A percentile compares a stretch with the other conserved stretches of the same genome.
Evolutionary conservation across 2,329 filamentous ascomycete species (phyloP).

Genomic region (Lojkania enalia): DNA sequence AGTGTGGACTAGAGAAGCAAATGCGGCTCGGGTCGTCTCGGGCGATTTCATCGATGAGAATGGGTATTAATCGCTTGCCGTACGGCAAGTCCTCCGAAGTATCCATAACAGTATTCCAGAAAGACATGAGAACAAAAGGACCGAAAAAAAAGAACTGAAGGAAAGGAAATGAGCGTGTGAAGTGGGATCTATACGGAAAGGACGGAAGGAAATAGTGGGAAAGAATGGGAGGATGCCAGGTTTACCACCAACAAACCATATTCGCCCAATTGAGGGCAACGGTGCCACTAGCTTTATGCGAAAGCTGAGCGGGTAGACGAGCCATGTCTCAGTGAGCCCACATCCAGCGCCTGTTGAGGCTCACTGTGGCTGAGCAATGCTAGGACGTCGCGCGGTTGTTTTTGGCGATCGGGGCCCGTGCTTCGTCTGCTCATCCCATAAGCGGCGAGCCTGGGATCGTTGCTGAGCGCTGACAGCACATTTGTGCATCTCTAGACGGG

Average conservation of each 20-base stretch:
- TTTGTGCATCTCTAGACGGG: not conserved
- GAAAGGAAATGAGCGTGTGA: conserved; percentile 10
- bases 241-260: conserved; percentile 5
- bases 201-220: not conserved
- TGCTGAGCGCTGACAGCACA: not conserved
- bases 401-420: conserved; percentile 3
- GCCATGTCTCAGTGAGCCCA: conserved; percentile 17
- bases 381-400: not conserved
- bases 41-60: conserved; percentile 47
- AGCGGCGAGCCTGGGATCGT: not conserved
- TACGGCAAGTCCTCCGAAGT: conserved; percentile 16
- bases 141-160: not conserved
- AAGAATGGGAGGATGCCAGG: not conserved
- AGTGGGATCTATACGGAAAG: conserved; percentile 5
- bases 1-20: conserved; percentile 30
- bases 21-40: conserved; percentile 21
- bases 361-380: conserved; percentile 9
- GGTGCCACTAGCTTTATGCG: conserved; percentile 13
- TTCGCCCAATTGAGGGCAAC: conserved; percentile 4
- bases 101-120: conserved; percentile 34
- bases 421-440: conserved; percentile 6
- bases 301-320: conserved; percentile 15
- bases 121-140: conserved; percentile 28
- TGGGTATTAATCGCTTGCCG: conserved; percentile 28
- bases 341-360: conserved; percentile 10